phyloP scores from a whole-genome alignment of 768 basidiomycete genomes.

The Bullera alba region DNA sequence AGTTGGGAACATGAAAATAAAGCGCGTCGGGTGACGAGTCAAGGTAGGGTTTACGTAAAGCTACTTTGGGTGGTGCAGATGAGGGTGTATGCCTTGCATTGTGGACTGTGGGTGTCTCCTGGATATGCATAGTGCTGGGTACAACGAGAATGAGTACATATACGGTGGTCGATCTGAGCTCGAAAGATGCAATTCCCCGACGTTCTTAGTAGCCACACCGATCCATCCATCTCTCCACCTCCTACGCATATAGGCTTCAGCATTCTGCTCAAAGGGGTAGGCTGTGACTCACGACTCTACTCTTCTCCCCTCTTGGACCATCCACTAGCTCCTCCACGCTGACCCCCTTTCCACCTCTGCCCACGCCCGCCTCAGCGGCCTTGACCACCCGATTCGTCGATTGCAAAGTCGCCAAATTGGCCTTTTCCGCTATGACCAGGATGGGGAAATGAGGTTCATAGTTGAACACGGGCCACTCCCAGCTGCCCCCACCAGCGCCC shows the following conservation, averaged over 20 bases:
- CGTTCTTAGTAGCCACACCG: conserved; percentile 14
- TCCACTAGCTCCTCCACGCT: conserved; percentile 42
- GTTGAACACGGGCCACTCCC: conserved; percentile 12
- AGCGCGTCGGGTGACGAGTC: too few relatives aligned
- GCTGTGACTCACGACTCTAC: conserved; percentile 15
- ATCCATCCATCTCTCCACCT: conserved; percentile 27
- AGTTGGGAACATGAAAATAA: too few relatives aligned
- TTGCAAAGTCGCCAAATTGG: not conserved
- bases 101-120: too few relatives aligned
- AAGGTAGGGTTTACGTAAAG: too few relatives aligned
- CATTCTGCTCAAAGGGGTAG: not conserved
- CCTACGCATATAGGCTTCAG: not conserved
- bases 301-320: conserved; percentile 42
- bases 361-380: conserved; percentile 46
- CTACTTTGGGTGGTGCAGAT: too few relatives aligned
- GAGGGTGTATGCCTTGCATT: too few relatives aligned
- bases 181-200: not conserved
- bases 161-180: too few relatives aligned
- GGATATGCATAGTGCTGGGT: too few relatives aligned
- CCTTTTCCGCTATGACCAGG: conserved; percentile 25
- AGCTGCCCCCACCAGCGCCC: not conserved
- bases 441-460: conserved; percentile 41
- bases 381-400: conserved; percentile 24
- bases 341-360: conserved; percentile 47
- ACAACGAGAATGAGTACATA: too few relatives aligned